Evolutionary conservation across 768 basidiomycete genomes (phyloP).

Genomic region (Boletus sp.): DNA sequence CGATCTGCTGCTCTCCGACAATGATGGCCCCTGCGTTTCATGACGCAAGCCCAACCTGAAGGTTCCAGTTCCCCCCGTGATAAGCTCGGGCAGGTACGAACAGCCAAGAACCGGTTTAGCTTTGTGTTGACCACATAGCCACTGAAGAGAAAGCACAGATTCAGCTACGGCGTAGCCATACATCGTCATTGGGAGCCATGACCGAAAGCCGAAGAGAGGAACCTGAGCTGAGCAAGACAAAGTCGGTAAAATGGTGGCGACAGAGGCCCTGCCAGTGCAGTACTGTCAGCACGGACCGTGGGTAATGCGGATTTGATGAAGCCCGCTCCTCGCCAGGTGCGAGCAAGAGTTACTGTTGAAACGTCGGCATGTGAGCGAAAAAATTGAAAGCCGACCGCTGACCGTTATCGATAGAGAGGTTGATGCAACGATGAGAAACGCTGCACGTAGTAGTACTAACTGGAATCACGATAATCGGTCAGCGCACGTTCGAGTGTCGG

Average conservation of each 20-base stretch:
- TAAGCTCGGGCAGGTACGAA: neutral
- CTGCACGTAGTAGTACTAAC: neutral
- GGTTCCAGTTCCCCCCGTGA: neutral
- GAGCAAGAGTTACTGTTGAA: too few relatives aligned
- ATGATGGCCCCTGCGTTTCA: neutral
- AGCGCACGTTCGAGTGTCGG: constrained; percentile 11
- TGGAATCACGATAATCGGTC: neutral
- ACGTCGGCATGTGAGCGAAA: neutral
- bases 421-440: constrained; percentile 1
- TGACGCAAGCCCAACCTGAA: neutral
- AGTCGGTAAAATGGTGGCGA: neutral
- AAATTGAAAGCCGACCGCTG: neutral
- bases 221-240: constrained; percentile 2
- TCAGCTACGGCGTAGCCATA: neutral
- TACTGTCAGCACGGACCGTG: neutral
- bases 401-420: neutral
- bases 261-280: neutral
- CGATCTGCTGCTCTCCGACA: neutral
- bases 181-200: neutral
- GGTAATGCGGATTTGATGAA: neutral
- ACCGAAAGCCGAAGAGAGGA: neutral
- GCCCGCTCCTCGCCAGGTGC: neutral
- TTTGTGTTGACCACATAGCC: neutral
- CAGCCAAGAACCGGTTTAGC: neutral
- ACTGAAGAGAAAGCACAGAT: neutral